Evolutionary conservation across 768 basidiomycete genomes (phyloP), one percentile per base, ranked within the genome.

Genomic region (Suillus cothurnatus): DNA sequence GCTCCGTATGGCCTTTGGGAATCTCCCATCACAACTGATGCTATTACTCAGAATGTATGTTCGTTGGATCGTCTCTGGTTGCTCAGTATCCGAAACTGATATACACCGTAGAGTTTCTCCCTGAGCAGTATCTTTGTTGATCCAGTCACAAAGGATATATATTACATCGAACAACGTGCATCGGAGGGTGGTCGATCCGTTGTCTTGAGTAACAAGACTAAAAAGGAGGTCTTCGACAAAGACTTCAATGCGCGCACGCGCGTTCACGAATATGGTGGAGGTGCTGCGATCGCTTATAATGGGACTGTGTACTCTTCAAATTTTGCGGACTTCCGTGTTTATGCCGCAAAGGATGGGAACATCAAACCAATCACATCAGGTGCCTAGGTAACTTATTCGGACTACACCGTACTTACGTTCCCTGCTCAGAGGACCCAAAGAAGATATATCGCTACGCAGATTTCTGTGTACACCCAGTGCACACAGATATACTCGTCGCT

Each of bases 261-360:
- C 19, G 89, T 92, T 3, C 85, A 91, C 31, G 91, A 91, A 72
- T 92, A 92, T 61, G 91, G 92, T 0, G 92, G 92, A 15, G 85
- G 81, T 2, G 77, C 87, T 2, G 86, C 86, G 1, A 80, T 84
- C 23, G 86, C 85, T 1, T 75, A 84, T 64, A 79, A 78, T 47
- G 82, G 80, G 8, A 74, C 78, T 14, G 75, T 85, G 9, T 87
- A 88, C 75, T 92, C 91, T 72, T 88, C 88, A 4, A 79, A 88
- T 72, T 75, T 81, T 36, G 62, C 61, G 15, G 86, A 88, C 72
- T 82, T 83, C 2, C 78, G 86, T 14, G 79, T 90, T 0, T 91
- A 89, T 71, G 71, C 72, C 11, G 69, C 82, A 52, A 67, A 73
- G 38, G 61, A 74, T 52, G 64, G 79, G 38, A 59, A 28, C 1